Evolutionary conservation across 805 yeast genomes (phyloP).

Genomic region (Yarrowia sp.): DNA sequence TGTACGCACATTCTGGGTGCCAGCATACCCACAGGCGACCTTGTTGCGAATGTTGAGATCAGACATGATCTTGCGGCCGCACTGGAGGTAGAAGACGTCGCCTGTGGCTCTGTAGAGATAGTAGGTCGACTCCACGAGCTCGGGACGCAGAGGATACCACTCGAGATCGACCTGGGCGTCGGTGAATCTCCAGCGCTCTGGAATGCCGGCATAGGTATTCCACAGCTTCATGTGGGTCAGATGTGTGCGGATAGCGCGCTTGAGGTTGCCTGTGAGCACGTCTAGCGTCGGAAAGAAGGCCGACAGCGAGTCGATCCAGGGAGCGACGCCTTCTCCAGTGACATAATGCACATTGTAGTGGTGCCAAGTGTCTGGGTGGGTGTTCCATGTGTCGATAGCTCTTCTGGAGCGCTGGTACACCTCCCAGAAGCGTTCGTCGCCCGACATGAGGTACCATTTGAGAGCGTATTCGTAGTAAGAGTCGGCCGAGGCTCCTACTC

Average conservation of each 20-base stretch:
- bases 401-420: slow-evolving; percentile 51
- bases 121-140: slow-evolving; percentile 85
- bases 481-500: slow-evolving; percentile 89
- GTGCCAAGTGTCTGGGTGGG: slow-evolving; percentile 48
- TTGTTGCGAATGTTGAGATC: slow-evolving; percentile 53
- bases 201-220: slow-evolving; percentile 76
- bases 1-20: slow-evolving; percentile 63
- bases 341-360: slow-evolving; percentile 55
- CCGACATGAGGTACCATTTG: slow-evolving; percentile 70
- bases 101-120: slow-evolving; percentile 76
- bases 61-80: slow-evolving; percentile 64
- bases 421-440: slow-evolving; percentile 50
- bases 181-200: slow-evolving; percentile 76
- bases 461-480: slow-evolving; percentile 87
- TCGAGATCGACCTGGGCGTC: slow-evolving; percentile 51
- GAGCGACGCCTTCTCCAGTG: slow-evolving; percentile 50
- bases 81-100: slow-evolving; percentile 77
- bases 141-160: slow-evolving; percentile 94
- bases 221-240: slow-evolving; percentile 68
- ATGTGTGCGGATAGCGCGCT: slow-evolving; percentile 63
- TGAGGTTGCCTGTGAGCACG: slow-evolving; percentile 71
- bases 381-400: slow-evolving; percentile 29
- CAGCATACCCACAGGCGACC: slow-evolving; percentile 77
- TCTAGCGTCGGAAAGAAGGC: slow-evolving; percentile 89
- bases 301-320: slow-evolving; percentile 82